Conservation (phyloP, 805 yeast species). For the Lachancea fermentati region DNA sequence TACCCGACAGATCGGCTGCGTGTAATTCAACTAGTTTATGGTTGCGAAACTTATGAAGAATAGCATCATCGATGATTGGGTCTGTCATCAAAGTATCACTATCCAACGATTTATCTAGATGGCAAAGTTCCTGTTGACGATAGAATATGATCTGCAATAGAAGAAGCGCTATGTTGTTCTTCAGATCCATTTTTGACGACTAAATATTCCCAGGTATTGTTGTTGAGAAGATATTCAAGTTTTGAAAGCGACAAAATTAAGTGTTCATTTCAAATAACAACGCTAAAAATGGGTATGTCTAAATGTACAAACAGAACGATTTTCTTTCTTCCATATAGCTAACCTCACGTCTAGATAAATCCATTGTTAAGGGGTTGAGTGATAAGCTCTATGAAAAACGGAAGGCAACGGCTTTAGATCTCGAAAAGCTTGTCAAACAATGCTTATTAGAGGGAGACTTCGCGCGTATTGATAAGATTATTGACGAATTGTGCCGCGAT, state of each 20-base stretch:
- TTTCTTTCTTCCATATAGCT: not conserved
- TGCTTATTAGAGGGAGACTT: slow-evolving; percentile 36
- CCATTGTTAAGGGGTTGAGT: slow-evolving; percentile 59
- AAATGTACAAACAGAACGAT: not conserved
- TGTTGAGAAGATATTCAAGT: too few relatives aligned
- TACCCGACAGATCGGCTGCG: slow-evolving; percentile 19
- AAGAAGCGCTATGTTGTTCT: slow-evolving; percentile 14
- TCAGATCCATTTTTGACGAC: slow-evolving; percentile 2
- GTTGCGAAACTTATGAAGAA: slow-evolving; percentile 15
- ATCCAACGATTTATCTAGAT: slow-evolving; percentile 15
- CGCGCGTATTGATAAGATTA: slow-evolving; percentile 41
- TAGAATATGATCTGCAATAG: slow-evolving; percentile 25
- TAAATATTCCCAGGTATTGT: too few relatives aligned
- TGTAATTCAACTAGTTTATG: slow-evolving; percentile 24
- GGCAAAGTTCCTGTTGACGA: slow-evolving; percentile 25
- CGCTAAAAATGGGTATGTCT: slow-evolving; percentile 1
- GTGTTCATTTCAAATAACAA: too few relatives aligned
- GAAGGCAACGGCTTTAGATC: slow-evolving; percentile 68
- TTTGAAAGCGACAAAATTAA: too few relatives aligned
- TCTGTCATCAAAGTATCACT: slow-evolving; percentile 16
- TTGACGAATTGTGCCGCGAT: slow-evolving; percentile 70
- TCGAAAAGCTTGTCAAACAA: slow-evolving; percentile 72
- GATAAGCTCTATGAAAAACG: slow-evolving; percentile 76
- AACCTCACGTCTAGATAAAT: slow-evolving; percentile 43
- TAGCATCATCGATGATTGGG: slow-evolving; percentile 25